phyloP scores from a whole-genome alignment of 176 grass and related monocot species.

The maize (Zea mays) region DNA sequence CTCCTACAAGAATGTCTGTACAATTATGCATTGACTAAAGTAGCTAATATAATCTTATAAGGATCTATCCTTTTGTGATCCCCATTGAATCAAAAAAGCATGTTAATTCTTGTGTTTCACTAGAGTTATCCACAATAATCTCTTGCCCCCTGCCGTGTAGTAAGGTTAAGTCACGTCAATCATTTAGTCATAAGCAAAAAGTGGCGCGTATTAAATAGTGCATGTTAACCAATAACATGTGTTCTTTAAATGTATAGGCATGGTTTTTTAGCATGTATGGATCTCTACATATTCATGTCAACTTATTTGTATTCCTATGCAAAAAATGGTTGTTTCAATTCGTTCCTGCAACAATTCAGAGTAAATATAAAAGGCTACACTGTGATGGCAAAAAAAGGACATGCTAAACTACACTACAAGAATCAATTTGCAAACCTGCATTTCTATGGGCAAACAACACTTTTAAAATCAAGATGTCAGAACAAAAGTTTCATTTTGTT shows the following conservation, averaged over 20 bases:
- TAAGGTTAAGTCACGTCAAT: background rate
- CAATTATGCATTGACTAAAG: background rate
- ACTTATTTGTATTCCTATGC: background rate
- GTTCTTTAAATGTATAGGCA: background rate
- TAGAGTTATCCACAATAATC: background rate
- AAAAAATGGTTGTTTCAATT: background rate
- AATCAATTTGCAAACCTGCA: background rate
- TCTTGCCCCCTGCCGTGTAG: background rate
- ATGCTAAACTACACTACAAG: background rate
- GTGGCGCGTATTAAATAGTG: background rate
- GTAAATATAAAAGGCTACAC: background rate
- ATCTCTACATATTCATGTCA: background rate
- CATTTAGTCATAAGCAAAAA: background rate
- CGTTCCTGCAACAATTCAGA: background rate
- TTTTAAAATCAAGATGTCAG: background rate
- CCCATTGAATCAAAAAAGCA: background rate
- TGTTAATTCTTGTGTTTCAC: background rate
- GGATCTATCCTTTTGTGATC: background rate
- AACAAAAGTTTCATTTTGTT: background rate
- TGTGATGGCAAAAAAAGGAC: background rate
- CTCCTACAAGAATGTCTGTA: background rate
- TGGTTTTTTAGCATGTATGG: background rate
- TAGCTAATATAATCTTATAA: background rate
- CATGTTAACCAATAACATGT: background rate
- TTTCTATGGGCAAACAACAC: background rate